Conservation (phyloP, 2,329 filamentous ascomycete genomes). For the Fusarium nygamai region DNA sequence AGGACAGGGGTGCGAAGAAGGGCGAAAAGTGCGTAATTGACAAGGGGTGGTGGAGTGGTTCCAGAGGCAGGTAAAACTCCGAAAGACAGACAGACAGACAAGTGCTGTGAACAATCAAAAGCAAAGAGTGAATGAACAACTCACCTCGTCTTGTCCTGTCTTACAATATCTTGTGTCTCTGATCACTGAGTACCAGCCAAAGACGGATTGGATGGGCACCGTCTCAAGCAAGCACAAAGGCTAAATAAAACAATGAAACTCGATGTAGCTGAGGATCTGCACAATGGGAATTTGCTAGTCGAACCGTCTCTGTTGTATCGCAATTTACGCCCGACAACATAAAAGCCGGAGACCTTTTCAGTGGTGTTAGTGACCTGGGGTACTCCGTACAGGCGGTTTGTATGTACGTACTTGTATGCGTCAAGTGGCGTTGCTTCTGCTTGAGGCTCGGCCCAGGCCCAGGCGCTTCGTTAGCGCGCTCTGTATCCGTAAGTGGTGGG, state of each 20-base stretch:
- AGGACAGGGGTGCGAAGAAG: conserved; percentile 7
- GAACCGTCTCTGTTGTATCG: neutral
- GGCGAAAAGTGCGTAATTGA: conserved; percentile 18
- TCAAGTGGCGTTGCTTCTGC: conserved; percentile 8
- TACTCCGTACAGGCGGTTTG: conserved; percentile 5
- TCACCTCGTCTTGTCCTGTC: neutral
- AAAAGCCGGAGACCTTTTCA: neutral
- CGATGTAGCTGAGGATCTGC: conserved; percentile 15
- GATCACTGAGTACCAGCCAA: neutral
- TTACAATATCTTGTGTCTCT: neutral
- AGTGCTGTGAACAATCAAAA: neutral
- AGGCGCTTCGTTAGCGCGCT: neutral
- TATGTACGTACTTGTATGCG: neutral
- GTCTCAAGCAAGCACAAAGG: neutral
- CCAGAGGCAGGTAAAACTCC: conserved; percentile 11
- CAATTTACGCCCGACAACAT: conserved; percentile 13
- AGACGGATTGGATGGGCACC: neutral
- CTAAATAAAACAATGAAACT: conserved; percentile 7
- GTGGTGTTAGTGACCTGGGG: conserved; percentile 7
- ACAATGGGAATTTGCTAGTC: conserved; percentile 7
- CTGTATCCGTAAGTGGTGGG: neutral
- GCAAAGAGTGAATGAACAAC: neutral
- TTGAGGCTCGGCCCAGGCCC: conserved; percentile 26
- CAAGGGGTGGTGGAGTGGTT: conserved; percentile 22
- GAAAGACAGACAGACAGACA: neutral